A percentile compares a stretch with the other conserved stretches of the same genome.
phyloP scores from a whole-genome alignment of 1,139 yeast species.

The Saccharomyces hybrid region DNA sequence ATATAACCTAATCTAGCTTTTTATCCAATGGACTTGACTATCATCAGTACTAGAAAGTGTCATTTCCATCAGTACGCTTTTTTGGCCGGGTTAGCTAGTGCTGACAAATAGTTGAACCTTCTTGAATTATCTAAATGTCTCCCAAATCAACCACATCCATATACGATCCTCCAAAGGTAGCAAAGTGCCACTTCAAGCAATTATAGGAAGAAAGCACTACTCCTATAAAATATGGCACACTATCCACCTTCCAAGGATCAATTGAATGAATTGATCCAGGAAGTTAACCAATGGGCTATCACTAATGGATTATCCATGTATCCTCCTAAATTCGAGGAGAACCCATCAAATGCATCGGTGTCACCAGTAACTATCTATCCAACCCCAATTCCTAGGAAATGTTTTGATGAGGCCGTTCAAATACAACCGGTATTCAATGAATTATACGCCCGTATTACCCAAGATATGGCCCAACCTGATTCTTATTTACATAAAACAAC shows the following conservation, averaged over 20 bases:
- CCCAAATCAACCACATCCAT: neutral
- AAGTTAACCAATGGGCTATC: conserved; percentile 66
- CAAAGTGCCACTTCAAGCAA: neutral
- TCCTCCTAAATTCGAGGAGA: conserved; percentile 45
- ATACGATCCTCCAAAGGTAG: neutral
- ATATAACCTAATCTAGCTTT: neutral
- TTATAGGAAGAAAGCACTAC: neutral
- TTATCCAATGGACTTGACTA: neutral
- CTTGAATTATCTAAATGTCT: neutral
- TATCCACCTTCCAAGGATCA: neutral
- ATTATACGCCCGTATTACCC: conserved; percentile 56
- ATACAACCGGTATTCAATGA: conserved; percentile 69
- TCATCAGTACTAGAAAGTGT: neutral
- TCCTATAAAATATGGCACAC: neutral
- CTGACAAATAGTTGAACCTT: neutral
- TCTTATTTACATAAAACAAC: conserved; percentile 58
- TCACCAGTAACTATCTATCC: conserved; percentile 91
- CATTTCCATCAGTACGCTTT: neutral
- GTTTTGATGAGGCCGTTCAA: conserved; percentile 56
- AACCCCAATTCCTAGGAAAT: conserved; percentile 68
- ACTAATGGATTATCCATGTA: conserved; percentile 75
- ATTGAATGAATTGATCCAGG: conserved; percentile 11
- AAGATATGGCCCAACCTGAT: conserved; percentile 37
- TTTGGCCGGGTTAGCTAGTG: neutral
- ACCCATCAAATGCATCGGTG: conserved; percentile 37